These are phyloP conservation scores for Penicillium odoratum DNA, from an alignment of 495 filamentous ascomycete genomes.

Conservation along the genomic window DNA sequence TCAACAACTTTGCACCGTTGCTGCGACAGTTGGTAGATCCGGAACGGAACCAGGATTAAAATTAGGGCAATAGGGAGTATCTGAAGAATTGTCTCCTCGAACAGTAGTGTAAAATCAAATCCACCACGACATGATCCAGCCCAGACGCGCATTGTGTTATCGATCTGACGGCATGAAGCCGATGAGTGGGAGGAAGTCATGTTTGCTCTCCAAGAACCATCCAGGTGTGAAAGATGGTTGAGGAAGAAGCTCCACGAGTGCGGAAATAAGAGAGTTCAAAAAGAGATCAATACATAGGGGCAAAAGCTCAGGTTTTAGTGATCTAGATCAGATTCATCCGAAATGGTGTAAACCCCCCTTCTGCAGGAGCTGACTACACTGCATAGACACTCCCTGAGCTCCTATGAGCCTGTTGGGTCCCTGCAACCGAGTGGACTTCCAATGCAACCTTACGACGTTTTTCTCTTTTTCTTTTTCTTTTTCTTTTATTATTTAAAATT, in stretches of 20 bases:
- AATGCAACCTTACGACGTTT: constrained; percentile 26
- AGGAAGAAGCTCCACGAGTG: constrained; percentile 19
- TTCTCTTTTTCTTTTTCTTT: constrained; percentile 9
- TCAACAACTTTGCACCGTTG: constrained; percentile 47
- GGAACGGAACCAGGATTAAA: constrained; percentile 47
- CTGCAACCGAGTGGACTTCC: constrained; percentile 27
- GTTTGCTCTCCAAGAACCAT: constrained; percentile 29
- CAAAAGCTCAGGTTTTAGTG: constrained; percentile 9
- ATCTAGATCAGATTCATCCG: constrained; percentile 27
- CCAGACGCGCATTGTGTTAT: constrained; percentile 46
- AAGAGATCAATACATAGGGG: constrained; percentile 16
- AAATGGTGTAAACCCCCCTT: constrained; percentile 20
- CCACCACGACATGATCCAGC: constrained; percentile 45
- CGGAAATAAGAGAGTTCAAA: constrained; percentile 7
- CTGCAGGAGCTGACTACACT: constrained; percentile 25
- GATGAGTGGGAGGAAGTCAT: constrained; percentile 30
- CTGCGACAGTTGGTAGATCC: constrained; percentile 45
- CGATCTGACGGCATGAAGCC: constrained; percentile 35
- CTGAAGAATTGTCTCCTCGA: constrained; percentile 57
- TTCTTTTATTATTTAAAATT: neutral
- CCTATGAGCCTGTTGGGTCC: constrained; percentile 21
- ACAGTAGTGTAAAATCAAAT: constrained; percentile 63
- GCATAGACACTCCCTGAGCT: constrained; percentile 22
- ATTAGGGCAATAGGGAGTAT: constrained; percentile 51
- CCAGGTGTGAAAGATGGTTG: constrained; percentile 4